These are phyloP conservation scores for Xylaria bambusicola DNA, from an alignment of 495 filamentous ascomycete genomes.

Conservation along the genomic window DNA sequence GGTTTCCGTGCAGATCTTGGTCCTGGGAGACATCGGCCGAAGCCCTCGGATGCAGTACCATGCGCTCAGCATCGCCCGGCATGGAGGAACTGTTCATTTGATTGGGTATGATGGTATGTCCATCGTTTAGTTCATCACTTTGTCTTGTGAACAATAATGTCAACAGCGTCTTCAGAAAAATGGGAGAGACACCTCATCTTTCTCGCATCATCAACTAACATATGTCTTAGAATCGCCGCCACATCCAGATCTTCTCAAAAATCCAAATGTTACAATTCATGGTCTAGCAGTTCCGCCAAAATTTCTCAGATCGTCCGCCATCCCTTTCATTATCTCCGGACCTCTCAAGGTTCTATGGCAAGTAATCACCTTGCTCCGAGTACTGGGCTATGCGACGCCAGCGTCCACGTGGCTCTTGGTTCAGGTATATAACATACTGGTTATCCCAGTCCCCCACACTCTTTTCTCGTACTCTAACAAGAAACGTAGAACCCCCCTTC, in stretches of 20 bases:
- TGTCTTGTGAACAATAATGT: too few relatives aligned
- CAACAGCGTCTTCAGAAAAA: too few relatives aligned
- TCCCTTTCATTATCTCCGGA: conserved; percentile 77
- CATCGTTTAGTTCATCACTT: too few relatives aligned
- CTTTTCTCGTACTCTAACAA: neutral
- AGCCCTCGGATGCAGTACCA: conserved; percentile 99
- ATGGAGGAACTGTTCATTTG: conserved; percentile 77
- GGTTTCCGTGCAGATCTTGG: conserved; percentile 75
- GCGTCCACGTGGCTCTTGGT: conserved; percentile 81
- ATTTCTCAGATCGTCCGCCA: conserved; percentile 61
- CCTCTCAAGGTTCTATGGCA: conserved; percentile 90
- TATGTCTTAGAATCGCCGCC: conserved; percentile 44
- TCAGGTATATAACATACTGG: conserved; percentile 55
- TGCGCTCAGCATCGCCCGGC: conserved; percentile 85
- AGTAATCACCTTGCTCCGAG: conserved; percentile 63
- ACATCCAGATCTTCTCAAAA: conserved; percentile 71
- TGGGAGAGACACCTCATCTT: neutral
- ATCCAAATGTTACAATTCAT: conserved; percentile 66
- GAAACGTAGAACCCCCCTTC: conserved; percentile 82
- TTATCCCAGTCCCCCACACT: neutral
- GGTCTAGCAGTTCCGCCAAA: conserved; percentile 64
- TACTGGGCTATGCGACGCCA: conserved; percentile 71
- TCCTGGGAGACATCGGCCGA: conserved; percentile 95
- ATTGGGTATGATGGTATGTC: conserved; percentile 80
- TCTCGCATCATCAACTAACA: conserved; percentile 19